Percentiles rank a stretch among this genome's conserved stretches.
Evolutionary conservation across 495 filamentous ascomycete species (phyloP).

Genomic region (Penicillium roqueforti): DNA sequence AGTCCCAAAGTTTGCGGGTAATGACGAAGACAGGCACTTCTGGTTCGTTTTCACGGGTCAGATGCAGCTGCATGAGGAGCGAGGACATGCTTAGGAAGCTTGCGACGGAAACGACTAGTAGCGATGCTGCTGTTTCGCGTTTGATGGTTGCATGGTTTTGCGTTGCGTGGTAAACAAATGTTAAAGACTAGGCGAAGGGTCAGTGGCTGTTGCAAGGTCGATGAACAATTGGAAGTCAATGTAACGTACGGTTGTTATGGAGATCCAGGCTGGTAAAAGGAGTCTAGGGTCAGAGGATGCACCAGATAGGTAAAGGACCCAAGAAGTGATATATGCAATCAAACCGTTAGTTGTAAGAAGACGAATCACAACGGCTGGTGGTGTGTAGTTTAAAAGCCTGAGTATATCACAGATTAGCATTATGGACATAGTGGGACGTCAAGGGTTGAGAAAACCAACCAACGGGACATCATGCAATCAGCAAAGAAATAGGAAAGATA

Average conservation of each 20-base stretch:
- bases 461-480: constrained; percentile 88
- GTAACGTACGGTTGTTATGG: constrained; percentile 65
- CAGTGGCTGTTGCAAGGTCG: neutral
- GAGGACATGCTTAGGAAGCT: constrained; percentile 72
- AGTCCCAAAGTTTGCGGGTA: constrained; percentile 44
- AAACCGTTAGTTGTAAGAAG: constrained; percentile 73
- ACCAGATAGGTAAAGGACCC: constrained; percentile 70
- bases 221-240: neutral
- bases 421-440: neutral
- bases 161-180: constrained; percentile 73
- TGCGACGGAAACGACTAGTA: constrained; percentile 69
- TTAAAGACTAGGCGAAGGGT: constrained; percentile 55
- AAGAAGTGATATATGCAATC: constrained; percentile 78
- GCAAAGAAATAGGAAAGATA: constrained; percentile 89
- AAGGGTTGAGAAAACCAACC: constrained; percentile 45
- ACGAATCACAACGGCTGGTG: constrained; percentile 76
- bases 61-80: constrained; percentile 63
- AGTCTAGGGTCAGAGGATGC: constrained; percentile 71
- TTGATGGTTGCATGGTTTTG: constrained; percentile 78
- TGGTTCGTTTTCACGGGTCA: constrained; percentile 59
- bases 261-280: constrained; percentile 81
- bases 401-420: neutral
- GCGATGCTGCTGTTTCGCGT: constrained; percentile 74
- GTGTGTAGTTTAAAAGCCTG: constrained; percentile 85
- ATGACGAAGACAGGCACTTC: constrained; percentile 60